These are phyloP conservation scores for Thalassiosira profunda DNA, from an alignment of 108 stramenopile species.

Conservation along the genomic window DNA sequence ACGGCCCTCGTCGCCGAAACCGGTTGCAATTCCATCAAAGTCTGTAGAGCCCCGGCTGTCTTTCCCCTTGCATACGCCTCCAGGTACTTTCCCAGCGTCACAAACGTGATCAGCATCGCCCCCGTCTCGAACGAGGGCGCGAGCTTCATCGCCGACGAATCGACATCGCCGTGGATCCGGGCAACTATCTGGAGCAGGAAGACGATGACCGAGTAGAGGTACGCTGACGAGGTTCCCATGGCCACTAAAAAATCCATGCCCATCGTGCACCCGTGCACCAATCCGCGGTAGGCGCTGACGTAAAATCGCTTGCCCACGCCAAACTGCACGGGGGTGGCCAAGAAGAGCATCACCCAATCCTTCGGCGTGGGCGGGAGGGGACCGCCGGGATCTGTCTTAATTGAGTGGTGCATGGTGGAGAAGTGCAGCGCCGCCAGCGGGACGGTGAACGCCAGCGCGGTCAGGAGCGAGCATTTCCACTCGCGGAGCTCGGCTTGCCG, in stretches of 20 bases:
- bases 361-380: constrained; percentile 16
- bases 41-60: constrained; percentile 89
- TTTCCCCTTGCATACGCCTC: constrained; percentile 90
- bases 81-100: constrained; percentile 94
- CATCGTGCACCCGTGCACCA: constrained; percentile 59
- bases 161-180: neutral
- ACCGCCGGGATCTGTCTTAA: neutral
- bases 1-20: constrained; percentile 50
- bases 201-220: constrained; percentile 76
- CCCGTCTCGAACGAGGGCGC: constrained; percentile 93
- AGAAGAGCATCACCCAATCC: constrained; percentile 46
- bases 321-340: constrained; percentile 92
- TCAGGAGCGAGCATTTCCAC: constrained; percentile 51
- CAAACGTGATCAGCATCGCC: constrained; percentile 97
- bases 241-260: constrained; percentile 98
- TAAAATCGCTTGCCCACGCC: constrained; percentile 88
- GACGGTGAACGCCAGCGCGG: constrained; percentile 49
- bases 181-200: constrained; percentile 37
- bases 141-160: constrained; percentile 26
- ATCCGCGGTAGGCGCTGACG: constrained; percentile 73
- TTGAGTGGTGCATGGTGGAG: constrained; percentile 23
- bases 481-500: constrained; percentile 48
- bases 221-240: constrained; percentile 93
- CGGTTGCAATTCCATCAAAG: constrained; percentile 88
- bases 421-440: constrained; percentile 60